A percentile compares a stretch with the other conserved stretches of the same genome.
phyloP scores from a whole-genome alignment of 257 asterid species.

The Paraleonurus japonicus region DNA sequence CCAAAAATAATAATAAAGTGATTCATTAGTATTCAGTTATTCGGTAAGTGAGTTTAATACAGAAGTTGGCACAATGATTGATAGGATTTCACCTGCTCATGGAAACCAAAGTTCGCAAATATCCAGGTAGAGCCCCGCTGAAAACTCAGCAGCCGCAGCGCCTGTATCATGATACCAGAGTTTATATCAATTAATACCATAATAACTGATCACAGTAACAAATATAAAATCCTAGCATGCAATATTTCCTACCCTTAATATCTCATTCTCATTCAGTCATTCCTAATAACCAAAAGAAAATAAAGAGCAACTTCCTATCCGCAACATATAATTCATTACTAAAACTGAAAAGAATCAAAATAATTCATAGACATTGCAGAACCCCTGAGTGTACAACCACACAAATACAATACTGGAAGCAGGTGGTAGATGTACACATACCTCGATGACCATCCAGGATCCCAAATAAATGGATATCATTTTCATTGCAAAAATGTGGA shows the following conservation, averaged over 20 bases:
- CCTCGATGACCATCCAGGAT: slow-evolving; percentile 99
- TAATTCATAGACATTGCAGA: not conserved
- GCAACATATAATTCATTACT: not conserved
- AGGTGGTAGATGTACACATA: slow-evolving; percentile 36
- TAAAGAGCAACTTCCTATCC: not conserved
- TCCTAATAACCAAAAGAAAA: not conserved
- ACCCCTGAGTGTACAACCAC: slow-evolving; percentile 10
- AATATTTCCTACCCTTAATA: not conserved
- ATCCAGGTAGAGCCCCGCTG: slow-evolving; percentile 89
- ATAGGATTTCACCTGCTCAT: slow-evolving; percentile 40
- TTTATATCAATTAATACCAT: slow-evolving; percentile 10
- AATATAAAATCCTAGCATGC: not conserved
- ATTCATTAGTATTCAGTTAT: slow-evolving; percentile 10
- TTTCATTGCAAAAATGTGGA: slow-evolving; percentile 52
- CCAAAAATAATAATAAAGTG: not conserved
- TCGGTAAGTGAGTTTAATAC: slow-evolving; percentile 16
- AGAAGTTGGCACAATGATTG: not conserved
- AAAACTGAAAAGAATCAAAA: not conserved
- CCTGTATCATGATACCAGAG: slow-evolving; percentile 46
- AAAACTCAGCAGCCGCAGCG: slow-evolving; percentile 93
- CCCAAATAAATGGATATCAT: slow-evolving; percentile 69
- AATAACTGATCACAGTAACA: slow-evolving; percentile 2
- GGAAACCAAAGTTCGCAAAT: slow-evolving; percentile 52
- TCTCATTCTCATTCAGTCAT: not conserved
- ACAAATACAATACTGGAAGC: not conserved